phyloP scores from a whole-genome alignment of 805 yeast genomes.

The Lipomyces spencermartinsiae region DNA sequence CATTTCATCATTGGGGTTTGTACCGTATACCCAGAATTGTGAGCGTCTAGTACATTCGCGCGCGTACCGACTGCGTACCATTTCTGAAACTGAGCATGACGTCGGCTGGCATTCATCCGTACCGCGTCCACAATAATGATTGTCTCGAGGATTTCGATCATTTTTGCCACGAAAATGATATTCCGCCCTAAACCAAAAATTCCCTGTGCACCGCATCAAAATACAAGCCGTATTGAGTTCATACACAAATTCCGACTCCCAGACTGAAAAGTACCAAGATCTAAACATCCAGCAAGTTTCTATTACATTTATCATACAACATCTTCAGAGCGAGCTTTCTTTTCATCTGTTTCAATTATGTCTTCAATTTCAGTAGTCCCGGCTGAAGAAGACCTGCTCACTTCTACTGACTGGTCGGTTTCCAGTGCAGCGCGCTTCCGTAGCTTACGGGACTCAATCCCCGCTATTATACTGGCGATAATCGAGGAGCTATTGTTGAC shows the following conservation, averaged over 20 bases:
- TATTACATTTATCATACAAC: neutral
- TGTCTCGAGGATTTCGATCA: too few species aligned
- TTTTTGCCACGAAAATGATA: too few species aligned
- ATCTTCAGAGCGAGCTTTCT: neutral
- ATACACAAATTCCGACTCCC: neutral
- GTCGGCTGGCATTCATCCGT: neutral
- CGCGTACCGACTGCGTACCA: neutral
- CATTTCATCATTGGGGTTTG: neutral
- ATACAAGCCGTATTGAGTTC: neutral
- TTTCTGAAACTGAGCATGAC: neutral
- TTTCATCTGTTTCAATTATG: neutral
- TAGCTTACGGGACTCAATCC: slow-evolving; percentile 23
- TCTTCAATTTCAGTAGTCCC: neutral
- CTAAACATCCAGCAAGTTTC: neutral
- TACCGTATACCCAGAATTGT: neutral
- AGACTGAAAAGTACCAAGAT: neutral
- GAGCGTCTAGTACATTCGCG: too few species aligned
- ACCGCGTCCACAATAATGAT: too few species aligned
- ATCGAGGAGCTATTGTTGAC: slow-evolving; percentile 12
- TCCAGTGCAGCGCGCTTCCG: neutral
- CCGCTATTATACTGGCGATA: slow-evolving; percentile 26
- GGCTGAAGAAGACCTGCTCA: neutral
- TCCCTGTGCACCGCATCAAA: neutral
- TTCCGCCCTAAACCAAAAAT: too few species aligned
- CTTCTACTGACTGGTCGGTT: neutral